A percentile compares a stretch with the other conserved stretches of the same genome.
phyloP scores from a whole-genome alignment of 352 stramenopile genomes.

The Phytophthora pisi region DNA sequence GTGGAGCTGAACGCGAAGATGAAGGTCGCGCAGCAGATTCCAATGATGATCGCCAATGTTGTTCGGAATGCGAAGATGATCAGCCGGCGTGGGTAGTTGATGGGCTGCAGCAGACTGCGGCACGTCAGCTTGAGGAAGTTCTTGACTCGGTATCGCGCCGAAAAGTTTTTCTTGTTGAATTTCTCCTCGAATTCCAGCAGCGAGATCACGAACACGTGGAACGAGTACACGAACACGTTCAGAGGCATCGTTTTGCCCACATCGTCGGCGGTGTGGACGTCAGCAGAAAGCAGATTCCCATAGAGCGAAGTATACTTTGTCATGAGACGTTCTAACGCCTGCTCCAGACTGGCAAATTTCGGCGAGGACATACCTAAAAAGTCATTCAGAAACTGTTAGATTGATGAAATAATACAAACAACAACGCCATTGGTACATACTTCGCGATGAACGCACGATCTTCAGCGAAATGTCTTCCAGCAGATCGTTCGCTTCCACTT shows the following conservation, averaged over 20 bases:
- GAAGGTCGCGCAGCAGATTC: conserved; percentile 69
- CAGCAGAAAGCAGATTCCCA: conserved; percentile 46
- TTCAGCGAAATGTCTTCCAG: conserved; percentile 69
- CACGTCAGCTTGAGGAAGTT: conserved; percentile 62
- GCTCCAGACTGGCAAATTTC: conserved; percentile 59
- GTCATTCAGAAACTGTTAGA: conserved; percentile 7
- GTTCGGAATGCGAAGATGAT: conserved; percentile 69
- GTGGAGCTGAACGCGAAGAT: conserved; percentile 77
- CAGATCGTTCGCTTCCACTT: conserved; percentile 67
- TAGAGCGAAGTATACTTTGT: conserved; percentile 66
- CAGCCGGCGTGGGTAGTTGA: conserved; percentile 51
- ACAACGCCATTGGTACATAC: conserved; percentile 16
- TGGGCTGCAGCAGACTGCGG: conserved; percentile 38
- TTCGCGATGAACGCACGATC: conserved; percentile 33
- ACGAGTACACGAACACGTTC: conserved; percentile 84
- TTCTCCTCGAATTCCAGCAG: conserved; percentile 67
- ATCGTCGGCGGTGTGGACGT: conserved; percentile 51
- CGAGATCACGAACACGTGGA: conserved; percentile 70
- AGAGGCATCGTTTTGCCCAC: conserved; percentile 74
- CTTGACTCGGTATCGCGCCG: conserved; percentile 48
- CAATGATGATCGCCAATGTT: conserved; percentile 65
- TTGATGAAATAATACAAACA: background rate
- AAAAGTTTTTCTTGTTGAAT: conserved; percentile 82
- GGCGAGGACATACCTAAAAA: conserved; percentile 43
- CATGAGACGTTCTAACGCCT: conserved; percentile 56